Percentiles rank a stretch among this genome's conserved stretches.
These are phyloP conservation scores for Trichoderma afroharzianum DNA, from an alignment of 2,329 filamentous ascomycete species.

Conservation along the genomic window DNA sequence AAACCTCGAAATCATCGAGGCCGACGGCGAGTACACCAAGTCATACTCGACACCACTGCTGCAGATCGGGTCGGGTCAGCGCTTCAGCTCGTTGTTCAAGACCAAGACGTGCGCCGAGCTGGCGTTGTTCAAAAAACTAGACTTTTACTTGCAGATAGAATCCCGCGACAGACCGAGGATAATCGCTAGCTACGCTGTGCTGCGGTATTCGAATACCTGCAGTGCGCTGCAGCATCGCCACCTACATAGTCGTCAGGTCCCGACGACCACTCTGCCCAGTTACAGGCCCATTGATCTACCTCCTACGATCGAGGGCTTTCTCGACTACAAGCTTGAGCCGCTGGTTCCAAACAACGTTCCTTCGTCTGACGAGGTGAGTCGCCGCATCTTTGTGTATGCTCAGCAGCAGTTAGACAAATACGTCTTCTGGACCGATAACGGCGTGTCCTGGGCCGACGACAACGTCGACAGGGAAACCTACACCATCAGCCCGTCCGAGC, in stretches of 20 bases:
- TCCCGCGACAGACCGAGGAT: conserved; percentile 46
- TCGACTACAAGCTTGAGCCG: conserved; percentile 45
- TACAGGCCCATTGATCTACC: conserved; percentile 31
- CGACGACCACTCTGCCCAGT: conserved; percentile 5
- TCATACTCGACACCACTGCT: conserved; percentile 45
- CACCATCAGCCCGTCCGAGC: conserved; percentile 9
- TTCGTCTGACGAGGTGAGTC: conserved; percentile 42
- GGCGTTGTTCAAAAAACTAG: conserved; percentile 24
- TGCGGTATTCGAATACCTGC: conserved; percentile 38
- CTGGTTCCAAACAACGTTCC: conserved; percentile 31
- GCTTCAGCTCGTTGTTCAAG: conserved; percentile 55
- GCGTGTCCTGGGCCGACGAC: conserved; percentile 18
- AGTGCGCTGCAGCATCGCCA: not conserved
- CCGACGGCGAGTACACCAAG: conserved; percentile 54
- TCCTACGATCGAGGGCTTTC: conserved; percentile 34
- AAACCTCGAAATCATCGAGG: conserved; percentile 56
- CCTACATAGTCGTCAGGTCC: not conserved
- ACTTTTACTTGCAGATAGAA: conserved; percentile 47
- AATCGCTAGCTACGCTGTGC: conserved; percentile 46
- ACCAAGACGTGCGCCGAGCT: conserved; percentile 39
- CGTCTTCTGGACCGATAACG: conserved; percentile 18
- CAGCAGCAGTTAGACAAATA: conserved; percentile 14
- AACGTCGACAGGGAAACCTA: not conserved
- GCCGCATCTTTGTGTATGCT: conserved; percentile 41
- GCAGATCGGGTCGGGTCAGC: conserved; percentile 56